These are phyloP conservation scores for Paracorniculantispora psalliotae DNA, from an alignment of 2,329 filamentous ascomycete species.

Conservation along the genomic window DNA sequence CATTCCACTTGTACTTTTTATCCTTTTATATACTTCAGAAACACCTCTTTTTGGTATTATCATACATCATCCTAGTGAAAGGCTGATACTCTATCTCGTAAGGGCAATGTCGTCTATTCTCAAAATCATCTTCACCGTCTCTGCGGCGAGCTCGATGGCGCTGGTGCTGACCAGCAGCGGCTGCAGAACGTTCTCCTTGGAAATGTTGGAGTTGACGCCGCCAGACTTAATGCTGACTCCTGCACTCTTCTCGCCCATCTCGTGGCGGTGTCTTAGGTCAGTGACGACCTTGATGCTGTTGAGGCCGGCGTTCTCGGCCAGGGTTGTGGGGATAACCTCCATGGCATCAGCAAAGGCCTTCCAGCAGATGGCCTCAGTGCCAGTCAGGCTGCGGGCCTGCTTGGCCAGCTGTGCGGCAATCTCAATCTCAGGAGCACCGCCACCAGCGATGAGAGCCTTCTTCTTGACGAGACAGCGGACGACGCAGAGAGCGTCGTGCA, in stretches of 20 bases:
- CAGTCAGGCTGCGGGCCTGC: conserved; percentile 75
- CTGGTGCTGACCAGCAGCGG: conserved; percentile 95
- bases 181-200: conserved; percentile 94
- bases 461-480: conserved; percentile 98
- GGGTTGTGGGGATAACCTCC: conserved; percentile 92
- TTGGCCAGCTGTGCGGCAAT: conserved; percentile 82
- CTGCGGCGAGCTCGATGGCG: conserved; percentile 91
- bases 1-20: neutral
- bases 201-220: conserved; percentile 94
- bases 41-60: conserved; percentile 27
- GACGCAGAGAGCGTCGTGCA: conserved; percentile 96
- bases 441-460: conserved; percentile 96
- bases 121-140: conserved; percentile 94
- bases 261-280: conserved; percentile 88
- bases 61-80: conserved; percentile 30
- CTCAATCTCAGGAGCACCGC: conserved; percentile 94
- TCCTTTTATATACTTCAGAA: conserved; percentile 13
- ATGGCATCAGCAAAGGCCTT: conserved; percentile 97
- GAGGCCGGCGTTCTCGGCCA: conserved; percentile 94
- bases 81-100: conserved; percentile 45
- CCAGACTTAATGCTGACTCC: conserved; percentile 98
- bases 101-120: conserved; percentile 64
- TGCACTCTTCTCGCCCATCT: conserved; percentile 90
- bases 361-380: conserved; percentile 97
- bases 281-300: conserved; percentile 99